These are phyloP conservation scores for Saprolegnia parasitica DNA, from an alignment of 352 stramenopile genomes.

Conservation along the genomic window DNA sequence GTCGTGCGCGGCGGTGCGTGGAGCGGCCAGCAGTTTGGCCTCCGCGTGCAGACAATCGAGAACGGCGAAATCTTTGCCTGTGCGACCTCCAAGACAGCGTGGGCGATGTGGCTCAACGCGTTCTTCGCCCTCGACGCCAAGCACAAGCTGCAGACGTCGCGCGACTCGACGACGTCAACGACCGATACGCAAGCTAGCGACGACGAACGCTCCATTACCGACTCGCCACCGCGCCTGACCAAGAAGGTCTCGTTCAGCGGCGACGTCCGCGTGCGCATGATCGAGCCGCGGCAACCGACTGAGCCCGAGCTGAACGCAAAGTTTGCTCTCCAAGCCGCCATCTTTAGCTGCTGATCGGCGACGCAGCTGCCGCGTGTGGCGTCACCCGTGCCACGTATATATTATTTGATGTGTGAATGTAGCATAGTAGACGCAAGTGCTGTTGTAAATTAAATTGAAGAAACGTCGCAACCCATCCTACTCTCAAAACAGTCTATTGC, in stretches of 20 bases:
- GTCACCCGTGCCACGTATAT: not conserved
- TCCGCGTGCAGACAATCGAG: slow-evolving; percentile 3
- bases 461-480: too few relatives aligned
- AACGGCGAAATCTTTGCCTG: not conserved
- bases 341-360: not conserved
- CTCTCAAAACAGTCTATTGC: too few relatives aligned
- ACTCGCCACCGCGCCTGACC: not conserved
- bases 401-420: not conserved
- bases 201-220: not conserved
- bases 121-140: not conserved
- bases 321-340: not conserved
- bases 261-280: not conserved
- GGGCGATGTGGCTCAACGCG: slow-evolving; percentile 19
- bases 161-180: not conserved
- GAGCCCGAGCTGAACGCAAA: not conserved
- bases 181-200: not conserved
- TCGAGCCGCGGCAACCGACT: not conserved
- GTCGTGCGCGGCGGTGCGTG: slow-evolving; percentile 1
- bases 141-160: not conserved
- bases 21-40: not conserved
- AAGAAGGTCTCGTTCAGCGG: not conserved
- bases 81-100: slow-evolving; percentile 9
- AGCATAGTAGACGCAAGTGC: not conserved
- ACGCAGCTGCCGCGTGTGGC: not conserved
- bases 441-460: not conserved